Conservation (phyloP, 805 yeast species). For the Suhomyces canberraensis region DNA sequence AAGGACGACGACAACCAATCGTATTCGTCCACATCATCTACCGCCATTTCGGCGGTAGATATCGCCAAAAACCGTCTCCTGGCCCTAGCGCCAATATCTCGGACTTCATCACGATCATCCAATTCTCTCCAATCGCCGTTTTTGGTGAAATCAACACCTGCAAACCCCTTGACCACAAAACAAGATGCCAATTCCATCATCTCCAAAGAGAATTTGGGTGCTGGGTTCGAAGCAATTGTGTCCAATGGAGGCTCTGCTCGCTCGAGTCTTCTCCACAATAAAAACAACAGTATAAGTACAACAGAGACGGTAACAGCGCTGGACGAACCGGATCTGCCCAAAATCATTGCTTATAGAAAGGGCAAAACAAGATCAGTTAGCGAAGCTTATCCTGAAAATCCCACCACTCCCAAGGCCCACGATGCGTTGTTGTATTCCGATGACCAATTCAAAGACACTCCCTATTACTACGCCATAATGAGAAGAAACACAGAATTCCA, state of each 20-base stretch:
- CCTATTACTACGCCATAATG: conserved; percentile 60
- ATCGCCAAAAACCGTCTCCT: conserved; percentile 1
- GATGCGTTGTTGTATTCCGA: conserved; percentile 52
- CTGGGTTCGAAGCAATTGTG: conserved; percentile 3
- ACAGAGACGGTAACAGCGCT: conserved; percentile 2
- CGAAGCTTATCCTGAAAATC: conserved; percentile 16
- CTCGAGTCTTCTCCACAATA: conserved; percentile 8
- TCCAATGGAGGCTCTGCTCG: conserved; percentile 3
- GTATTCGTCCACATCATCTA: conserved; percentile 7
- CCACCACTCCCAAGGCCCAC: conserved; percentile 11
- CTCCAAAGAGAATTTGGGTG: conserved; percentile 14
- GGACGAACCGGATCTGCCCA: conserved; percentile 25
- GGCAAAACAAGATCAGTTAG: conserved; percentile 29
- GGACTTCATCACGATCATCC: conserved; percentile 17
- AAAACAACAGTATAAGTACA: conserved; percentile 3
- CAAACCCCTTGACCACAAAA: conserved; percentile 22
- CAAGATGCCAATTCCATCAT: conserved; percentile 22
- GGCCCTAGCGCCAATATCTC: conserved; percentile 5
- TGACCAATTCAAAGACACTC: conserved; percentile 56
- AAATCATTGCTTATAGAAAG: conserved; percentile 37
- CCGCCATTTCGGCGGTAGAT: conserved; percentile 1
- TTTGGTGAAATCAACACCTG: conserved; percentile 23
- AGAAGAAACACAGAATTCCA: conserved; percentile 62
- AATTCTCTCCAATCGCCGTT: conserved; percentile 33
- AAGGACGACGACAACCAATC: conserved; percentile 5